Evolutionary conservation across 192 early-diverging fungal species (phyloP).

Genomic region (Martensiomyces pterosporus): DNA sequence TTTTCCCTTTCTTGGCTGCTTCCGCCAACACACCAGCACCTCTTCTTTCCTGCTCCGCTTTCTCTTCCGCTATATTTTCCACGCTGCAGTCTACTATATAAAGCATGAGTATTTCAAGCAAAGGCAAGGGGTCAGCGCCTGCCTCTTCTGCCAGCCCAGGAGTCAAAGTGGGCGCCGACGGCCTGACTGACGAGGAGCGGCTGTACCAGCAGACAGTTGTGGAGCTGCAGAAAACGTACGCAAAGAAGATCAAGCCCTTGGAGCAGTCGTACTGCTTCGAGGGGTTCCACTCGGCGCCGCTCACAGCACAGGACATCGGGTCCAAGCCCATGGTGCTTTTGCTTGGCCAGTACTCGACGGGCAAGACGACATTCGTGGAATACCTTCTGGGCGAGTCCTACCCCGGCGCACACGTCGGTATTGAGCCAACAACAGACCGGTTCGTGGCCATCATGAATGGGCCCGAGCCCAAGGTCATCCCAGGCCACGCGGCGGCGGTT

Average conservation of each 20-base stretch:
- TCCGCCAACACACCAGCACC: too few species aligned
- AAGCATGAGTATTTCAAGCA: slow-evolving; percentile 8
- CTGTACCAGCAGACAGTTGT: slow-evolving; percentile 59
- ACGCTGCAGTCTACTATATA: too few species aligned
- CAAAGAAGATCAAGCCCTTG: slow-evolving; percentile 66
- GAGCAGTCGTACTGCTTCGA: slow-evolving; percentile 75
- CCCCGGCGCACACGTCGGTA: slow-evolving; percentile 78
- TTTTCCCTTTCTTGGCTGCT: too few species aligned
- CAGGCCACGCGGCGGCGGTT: slow-evolving; percentile 84
- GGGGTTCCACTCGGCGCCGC: slow-evolving; percentile 73
- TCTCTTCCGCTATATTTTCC: too few species aligned
- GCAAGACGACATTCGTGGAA: slow-evolving; percentile 82
- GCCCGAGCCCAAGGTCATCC: slow-evolving; percentile 69
- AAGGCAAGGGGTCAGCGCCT: slow-evolving; percentile 22
- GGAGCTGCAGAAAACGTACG: slow-evolving; percentile 65
- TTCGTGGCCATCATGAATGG: slow-evolving; percentile 84
- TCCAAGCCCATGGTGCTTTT: slow-evolving; percentile 85
- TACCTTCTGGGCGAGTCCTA: slow-evolving; percentile 73
- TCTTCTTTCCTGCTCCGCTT: slow-evolving; percentile 1
- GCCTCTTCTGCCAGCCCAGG: slow-evolving; percentile 1
- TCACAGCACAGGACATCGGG: slow-evolving; percentile 76
- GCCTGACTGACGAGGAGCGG: slow-evolving; percentile 43
- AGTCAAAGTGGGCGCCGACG: slow-evolving; percentile 25
- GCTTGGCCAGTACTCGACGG: slow-evolving; percentile 85
- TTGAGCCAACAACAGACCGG: slow-evolving; percentile 86